Evolutionary conservation across 1,284 basidiomycete species (phyloP), one percentile per base, ranked within the genome.

Genomic region (Boletus smithii): DNA sequence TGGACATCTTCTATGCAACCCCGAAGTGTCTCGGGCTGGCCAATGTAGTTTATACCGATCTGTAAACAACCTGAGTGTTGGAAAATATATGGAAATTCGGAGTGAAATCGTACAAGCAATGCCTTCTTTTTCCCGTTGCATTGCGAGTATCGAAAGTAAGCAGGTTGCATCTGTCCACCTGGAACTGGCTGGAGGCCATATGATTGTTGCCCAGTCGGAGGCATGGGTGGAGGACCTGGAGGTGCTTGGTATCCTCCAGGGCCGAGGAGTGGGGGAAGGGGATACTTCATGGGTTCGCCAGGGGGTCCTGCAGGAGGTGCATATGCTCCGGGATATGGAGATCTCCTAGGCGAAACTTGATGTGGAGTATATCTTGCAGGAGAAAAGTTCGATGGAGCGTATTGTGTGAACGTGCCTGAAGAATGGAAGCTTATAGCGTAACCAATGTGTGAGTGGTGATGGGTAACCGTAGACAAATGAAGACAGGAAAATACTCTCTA

Each of bases 1-100:
- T 75, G 70, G 0, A 82, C 91, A 58, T 97, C 93, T 64, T 95
- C 94, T 67, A 94, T 90, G 58, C 93, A 95, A 3, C 93, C 92
- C 18, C 73, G 69, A 30, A 95, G 69, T 59, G 83, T 80, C 8
- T 72, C 75, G 2, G 66, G 61, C 51, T 82, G 78, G 4, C 85
- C 81, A 46, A 80, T 60, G 64, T 95, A 95, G 70, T 95, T 94
- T 63, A 94, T 85, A 2, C 89, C 89, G 49, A 91, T 80, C 85
- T 89, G 41, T 39, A 22, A 39, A 30, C 14, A 16, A 18, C 29
- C 29, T 43, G 20, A 38, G 39, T 29, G 23, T 46, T 8, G 17
- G 10, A 26, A 16, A 22, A 37, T 8, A 45, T 6, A 23, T 5
- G 22, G 14, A 36, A 33, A 13, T 32, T 23, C n/a, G 7, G 11